phyloP scores from a whole-genome alignment of 805 yeast species.

The Torulaspora delbrueckii region DNA sequence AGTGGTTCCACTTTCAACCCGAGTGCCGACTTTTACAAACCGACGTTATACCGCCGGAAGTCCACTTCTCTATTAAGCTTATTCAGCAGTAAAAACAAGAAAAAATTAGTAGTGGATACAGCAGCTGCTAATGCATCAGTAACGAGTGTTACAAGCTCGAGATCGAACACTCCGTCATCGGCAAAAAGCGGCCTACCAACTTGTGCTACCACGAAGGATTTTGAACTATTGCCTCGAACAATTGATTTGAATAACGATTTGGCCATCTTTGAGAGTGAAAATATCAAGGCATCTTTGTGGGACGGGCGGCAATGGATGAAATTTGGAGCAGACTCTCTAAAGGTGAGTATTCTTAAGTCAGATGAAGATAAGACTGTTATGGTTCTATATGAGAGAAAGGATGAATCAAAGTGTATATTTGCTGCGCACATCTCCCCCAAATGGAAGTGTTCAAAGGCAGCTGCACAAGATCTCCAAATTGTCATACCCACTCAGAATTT shows the following conservation, averaged over 20 bases:
- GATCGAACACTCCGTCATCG: conserved; percentile 2
- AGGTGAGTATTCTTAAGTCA: conserved; percentile 9
- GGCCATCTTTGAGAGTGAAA: conserved; percentile 15
- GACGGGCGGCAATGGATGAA: conserved; percentile 22
- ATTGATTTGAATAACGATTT: conserved; percentile 9
- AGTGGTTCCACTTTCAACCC: conserved; percentile 17
- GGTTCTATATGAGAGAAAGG: conserved; percentile 11
- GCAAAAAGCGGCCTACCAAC: neutral
- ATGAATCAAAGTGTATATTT: conserved; percentile 11
- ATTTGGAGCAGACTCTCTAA: conserved; percentile 10
- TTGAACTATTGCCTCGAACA: conserved; percentile 11
- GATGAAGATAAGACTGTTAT: conserved; percentile 11
- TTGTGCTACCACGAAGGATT: neutral
- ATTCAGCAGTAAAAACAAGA: conserved; percentile 22
- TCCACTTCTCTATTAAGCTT: conserved; percentile 30
- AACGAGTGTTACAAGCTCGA: neutral
- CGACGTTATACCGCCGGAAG: conserved; percentile 17
- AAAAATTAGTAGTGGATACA: conserved; percentile 13
- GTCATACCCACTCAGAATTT: conserved; percentile 16
- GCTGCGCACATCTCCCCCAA: conserved; percentile 16
- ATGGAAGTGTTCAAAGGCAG: conserved; percentile 26
- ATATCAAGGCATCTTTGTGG: conserved; percentile 26
- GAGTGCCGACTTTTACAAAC: conserved; percentile 20
- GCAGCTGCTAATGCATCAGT: conserved; percentile 4
- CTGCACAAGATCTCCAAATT: conserved; percentile 34